Conservation (phyloP, 345 rosid genomes). For the Linum tenue region DNA sequence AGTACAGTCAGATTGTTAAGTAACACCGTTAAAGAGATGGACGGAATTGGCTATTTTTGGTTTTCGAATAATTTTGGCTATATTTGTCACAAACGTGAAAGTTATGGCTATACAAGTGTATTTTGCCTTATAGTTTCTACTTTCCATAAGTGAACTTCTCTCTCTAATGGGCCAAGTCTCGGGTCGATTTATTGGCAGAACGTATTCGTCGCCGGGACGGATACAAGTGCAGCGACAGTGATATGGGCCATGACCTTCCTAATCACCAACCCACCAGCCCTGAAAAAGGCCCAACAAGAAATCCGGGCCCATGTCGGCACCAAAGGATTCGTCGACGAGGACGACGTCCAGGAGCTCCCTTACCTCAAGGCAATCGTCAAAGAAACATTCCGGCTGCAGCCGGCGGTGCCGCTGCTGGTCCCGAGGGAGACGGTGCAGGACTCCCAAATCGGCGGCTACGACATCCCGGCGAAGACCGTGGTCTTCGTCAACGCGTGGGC, state of each 20-base stretch:
- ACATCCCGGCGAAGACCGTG: slow-evolving; percentile 31
- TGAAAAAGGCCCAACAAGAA: slow-evolving; percentile 29
- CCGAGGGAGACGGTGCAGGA: slow-evolving; percentile 33
- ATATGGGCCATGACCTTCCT: slow-evolving; percentile 37
- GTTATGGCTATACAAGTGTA: too few relatives aligned
- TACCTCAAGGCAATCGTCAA: slow-evolving; percentile 21
- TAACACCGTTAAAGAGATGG: too few relatives aligned
- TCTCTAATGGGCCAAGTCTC: too few relatives aligned
- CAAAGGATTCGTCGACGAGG: slow-evolving; percentile 21
- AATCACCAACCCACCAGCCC: slow-evolving; percentile 20
- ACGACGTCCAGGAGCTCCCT: slow-evolving; percentile 18
- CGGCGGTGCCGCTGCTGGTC: slow-evolving; percentile 26
- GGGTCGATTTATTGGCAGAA: slow-evolving; percentile 13
- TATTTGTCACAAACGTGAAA: too few relatives aligned
- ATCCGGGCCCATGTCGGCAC: slow-evolving; percentile 20
- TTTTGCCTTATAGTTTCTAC: too few relatives aligned
- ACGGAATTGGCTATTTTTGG: too few relatives aligned
- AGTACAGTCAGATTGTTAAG: too few relatives aligned
- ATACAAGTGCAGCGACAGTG: slow-evolving; percentile 23
- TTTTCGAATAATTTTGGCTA: too few relatives aligned
- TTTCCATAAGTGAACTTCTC: too few relatives aligned
- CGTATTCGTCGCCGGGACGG: slow-evolving; percentile 34
- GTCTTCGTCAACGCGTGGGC: slow-evolving; percentile 22
- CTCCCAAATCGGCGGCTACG: slow-evolving; percentile 21
- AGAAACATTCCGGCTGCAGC: slow-evolving; percentile 28